These are phyloP conservation scores for Macrophomina pseudophaseolina DNA, from an alignment of 2,329 filamentous ascomycete species.

Conservation along the genomic window DNA sequence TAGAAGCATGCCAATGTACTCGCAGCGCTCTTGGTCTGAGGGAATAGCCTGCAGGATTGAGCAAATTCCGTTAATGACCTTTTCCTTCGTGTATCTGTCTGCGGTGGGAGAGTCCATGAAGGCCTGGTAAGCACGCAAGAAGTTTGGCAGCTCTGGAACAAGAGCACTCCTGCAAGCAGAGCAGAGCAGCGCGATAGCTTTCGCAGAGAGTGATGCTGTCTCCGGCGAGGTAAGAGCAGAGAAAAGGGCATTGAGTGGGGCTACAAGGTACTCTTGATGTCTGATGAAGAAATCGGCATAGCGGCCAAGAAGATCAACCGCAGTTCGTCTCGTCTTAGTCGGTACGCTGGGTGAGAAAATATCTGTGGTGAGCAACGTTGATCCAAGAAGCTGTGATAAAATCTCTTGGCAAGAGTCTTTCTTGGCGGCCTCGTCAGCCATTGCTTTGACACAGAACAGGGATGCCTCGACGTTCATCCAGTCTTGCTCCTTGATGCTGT, in stretches of 20 bases:
- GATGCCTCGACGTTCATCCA: constrained; percentile 60
- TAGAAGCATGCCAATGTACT: constrained; percentile 64
- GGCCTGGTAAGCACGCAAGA: constrained; percentile 73
- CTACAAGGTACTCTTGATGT: constrained; percentile 68
- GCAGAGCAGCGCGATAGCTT: constrained; percentile 75
- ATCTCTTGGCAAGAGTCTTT: constrained; percentile 63
- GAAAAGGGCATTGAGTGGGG: constrained; percentile 77
- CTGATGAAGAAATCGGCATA: constrained; percentile 79
- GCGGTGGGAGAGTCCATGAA: constrained; percentile 65
- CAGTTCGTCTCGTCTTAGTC: constrained; percentile 68
- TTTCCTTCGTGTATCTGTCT: constrained; percentile 73
- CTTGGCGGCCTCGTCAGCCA: constrained; percentile 69
- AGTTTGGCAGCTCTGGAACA: constrained; percentile 69
- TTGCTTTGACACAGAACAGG: constrained; percentile 67
- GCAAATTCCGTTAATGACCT: constrained; percentile 74
- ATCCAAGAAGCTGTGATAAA: constrained; percentile 68
- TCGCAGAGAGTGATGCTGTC: constrained; percentile 71
- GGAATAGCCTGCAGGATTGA: constrained; percentile 75
- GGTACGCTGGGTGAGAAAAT: constrained; percentile 58
- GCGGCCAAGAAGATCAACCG: constrained; percentile 71
- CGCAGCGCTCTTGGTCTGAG: constrained; percentile 60
- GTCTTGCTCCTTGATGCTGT: constrained; percentile 46
- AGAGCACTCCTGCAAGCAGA: constrained; percentile 74
- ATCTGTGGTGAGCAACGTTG: constrained; percentile 60
- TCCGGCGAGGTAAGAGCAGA: constrained; percentile 66